These are phyloP conservation scores for Chaetothyriales sp. DNA, from an alignment of 2,329 filamentous ascomycete species.

Conservation along the genomic window DNA sequence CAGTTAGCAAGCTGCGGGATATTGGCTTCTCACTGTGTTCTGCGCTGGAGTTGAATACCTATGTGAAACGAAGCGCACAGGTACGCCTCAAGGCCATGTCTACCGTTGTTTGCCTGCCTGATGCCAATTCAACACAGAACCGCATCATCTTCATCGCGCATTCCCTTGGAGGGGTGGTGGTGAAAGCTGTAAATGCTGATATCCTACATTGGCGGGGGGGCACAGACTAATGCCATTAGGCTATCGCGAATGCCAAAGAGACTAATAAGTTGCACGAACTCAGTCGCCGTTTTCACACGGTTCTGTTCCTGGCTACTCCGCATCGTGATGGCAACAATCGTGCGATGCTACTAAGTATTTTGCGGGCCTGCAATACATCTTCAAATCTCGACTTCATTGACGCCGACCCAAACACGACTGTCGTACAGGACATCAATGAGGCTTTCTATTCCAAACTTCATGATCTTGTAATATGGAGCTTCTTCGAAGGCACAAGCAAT, in stretches of 20 bases:
- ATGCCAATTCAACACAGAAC: constrained; percentile 1
- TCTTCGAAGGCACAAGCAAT: constrained; percentile 28
- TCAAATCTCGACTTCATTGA: no score
- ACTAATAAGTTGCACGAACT: background rate
- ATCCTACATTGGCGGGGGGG: no score
- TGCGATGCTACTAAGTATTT: constrained; percentile 20
- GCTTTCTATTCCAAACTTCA: constrained; percentile 29
- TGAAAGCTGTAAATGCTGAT: constrained; percentile 1
- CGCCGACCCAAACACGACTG: constrained; percentile 19
- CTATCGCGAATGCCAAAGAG: background rate
- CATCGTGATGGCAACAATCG: constrained; percentile 20
- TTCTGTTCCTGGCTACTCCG: constrained; percentile 21
- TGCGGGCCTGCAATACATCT: constrained; percentile 20
- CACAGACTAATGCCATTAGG: no score
- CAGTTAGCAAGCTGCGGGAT: background rate
- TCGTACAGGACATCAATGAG: constrained; percentile 31
- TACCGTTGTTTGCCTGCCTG: no score
- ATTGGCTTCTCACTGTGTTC: constrained; percentile 5
- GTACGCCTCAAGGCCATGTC: background rate
- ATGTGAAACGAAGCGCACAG: background rate
- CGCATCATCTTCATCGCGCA: constrained; percentile 23
- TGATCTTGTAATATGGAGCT: constrained; percentile 29
- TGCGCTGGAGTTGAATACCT: background rate
- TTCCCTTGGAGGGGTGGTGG: constrained; percentile 21
- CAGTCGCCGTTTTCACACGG: background rate